Conservation (phyloP, 805 yeast genomes). For the Candida fluviatilis region DNA sequence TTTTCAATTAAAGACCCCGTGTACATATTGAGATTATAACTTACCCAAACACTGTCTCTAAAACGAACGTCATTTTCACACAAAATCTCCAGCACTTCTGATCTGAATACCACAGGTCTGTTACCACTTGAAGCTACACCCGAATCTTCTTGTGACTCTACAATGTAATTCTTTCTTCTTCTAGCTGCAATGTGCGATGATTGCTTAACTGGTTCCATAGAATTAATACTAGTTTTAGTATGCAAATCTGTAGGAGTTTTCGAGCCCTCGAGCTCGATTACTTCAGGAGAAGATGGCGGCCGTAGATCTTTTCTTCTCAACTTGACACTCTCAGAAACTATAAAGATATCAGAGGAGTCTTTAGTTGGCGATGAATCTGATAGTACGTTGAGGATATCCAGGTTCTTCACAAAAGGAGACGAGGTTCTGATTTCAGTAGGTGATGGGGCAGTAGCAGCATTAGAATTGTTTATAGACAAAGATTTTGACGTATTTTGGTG, state of each 20-base stretch:
- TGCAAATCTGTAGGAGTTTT: background rate
- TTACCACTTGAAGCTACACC: background rate
- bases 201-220: constrained; percentile 13
- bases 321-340: constrained; percentile 1
- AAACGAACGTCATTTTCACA: constrained; percentile 12
- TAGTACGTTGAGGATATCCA: constrained; percentile 9
- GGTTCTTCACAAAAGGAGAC: constrained; percentile 16
- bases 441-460: constrained; percentile 6
- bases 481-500: background rate
- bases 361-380: constrained; percentile 4
- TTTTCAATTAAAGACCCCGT: constrained; percentile 42
- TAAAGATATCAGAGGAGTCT: constrained; percentile 1
- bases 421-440: constrained; percentile 18
- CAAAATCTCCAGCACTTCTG: constrained; percentile 10
- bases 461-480: background rate
- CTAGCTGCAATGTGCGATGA: constrained; percentile 7
- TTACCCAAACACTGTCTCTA: constrained; percentile 49
- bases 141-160: constrained; percentile 12
- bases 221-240: constrained; percentile 12
- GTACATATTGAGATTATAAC: constrained; percentile 43
- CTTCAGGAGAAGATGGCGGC: constrained; percentile 4
- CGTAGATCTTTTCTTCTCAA: background rate
- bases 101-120: constrained; percentile 8
- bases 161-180: constrained; percentile 9
- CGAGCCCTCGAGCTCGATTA: background rate